Base-by-base conservation (phyloP, 306 rosid genomes). In the Hylodesmum podocarpum region DNA sequence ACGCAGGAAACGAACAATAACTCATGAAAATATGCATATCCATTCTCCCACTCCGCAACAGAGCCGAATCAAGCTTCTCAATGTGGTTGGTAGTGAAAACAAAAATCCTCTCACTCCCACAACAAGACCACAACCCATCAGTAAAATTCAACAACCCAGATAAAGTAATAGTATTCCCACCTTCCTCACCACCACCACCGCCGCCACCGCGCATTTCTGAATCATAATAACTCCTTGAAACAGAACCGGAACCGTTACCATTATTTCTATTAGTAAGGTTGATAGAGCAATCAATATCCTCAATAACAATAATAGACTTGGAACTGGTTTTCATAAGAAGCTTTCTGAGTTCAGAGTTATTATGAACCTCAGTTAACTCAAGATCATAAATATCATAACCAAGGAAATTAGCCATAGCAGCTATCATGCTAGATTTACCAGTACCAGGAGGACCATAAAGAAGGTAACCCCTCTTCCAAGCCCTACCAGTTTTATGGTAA, bases 41-140 rank as follows among this genome's bases (percentile, higher is more conserved):
- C 99, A 95, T 95, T 69, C 99, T 84, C 31, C 99, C 99, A 78
- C 98, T 81, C 53, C 99, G 70, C 31, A 92, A 73, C 89, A 95
- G 81, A 77, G 99, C 98, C 11, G 98, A 83, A 79, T 95, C 99
- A 0, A 95, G 93, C 84, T 95, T 95, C 93, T 95, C 98, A 78
- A 95, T 88, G 88, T 95, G 99, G 63, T 95, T 95, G 3, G 98
- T 95, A 0, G 99, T 95, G 54, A 95, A 95, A 68, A 95, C 96
- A 40, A 95, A 95, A 14, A 95, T 92, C 85, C 96, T 87, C 89
- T 95, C 99, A 47, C 98, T 95, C 27, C 99, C 99, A 33, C 99
- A 95, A 10, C 99, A 95, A 0, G 99, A 95, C 99, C 99, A 95
- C 66, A 95, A 82, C 44, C 99, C 99, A 66, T 95, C 99, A 0